Percentiles rank a stretch among this genome's conserved stretches.
Evolutionary conservation across 192 early-diverging fungal genomes (phyloP).

Genomic region (Coemansia javaensis): DNA sequence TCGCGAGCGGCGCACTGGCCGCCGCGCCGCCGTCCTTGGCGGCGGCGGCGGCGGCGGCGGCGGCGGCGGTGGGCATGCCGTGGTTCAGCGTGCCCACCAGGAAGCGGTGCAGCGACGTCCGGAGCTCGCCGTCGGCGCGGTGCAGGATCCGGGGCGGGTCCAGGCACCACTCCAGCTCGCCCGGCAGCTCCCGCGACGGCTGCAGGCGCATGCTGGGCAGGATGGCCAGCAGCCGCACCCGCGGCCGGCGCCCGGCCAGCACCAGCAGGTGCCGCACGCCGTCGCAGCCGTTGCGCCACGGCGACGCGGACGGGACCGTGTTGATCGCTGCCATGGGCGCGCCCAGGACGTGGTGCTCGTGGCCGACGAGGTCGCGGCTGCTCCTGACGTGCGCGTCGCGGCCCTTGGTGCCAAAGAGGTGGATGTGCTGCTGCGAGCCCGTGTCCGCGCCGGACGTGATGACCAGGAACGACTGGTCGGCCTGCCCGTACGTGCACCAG

Average conservation of each 20-base stretch:
- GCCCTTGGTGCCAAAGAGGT: constrained; percentile 10
- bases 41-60: background rate
- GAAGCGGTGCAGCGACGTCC: constrained; percentile 1
- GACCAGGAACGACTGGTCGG: constrained; percentile 25
- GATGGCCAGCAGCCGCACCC: constrained; percentile 9
- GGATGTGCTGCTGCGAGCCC: constrained; percentile 11
- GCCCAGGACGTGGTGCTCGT: constrained; percentile 3
- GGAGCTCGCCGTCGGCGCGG: constrained; percentile 3
- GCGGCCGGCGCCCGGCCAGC: constrained; percentile 4
- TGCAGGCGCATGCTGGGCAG: constrained; percentile 8
- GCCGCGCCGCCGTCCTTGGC: too few species aligned
- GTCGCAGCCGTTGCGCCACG: constrained; percentile 31
- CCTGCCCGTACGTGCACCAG: constrained; percentile 31
- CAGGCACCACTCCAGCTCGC: constrained; percentile 30
- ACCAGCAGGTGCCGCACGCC: constrained; percentile 9
- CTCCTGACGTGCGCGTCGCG: constrained; percentile 4
- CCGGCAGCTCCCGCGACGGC: constrained; percentile 3
- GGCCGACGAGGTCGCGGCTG: constrained; percentile 7
- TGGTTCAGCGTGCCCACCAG: background rate
- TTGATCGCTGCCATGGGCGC: constrained; percentile 7
- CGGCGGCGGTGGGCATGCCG: background rate
- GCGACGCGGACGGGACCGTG: constrained; percentile 13
- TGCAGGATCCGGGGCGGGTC: background rate
- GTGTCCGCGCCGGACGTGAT: constrained; percentile 19
- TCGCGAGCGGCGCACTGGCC: background rate